phyloP scores from a whole-genome alignment of 768 basidiomycete species.

The Sistotremastrum suecicum region DNA sequence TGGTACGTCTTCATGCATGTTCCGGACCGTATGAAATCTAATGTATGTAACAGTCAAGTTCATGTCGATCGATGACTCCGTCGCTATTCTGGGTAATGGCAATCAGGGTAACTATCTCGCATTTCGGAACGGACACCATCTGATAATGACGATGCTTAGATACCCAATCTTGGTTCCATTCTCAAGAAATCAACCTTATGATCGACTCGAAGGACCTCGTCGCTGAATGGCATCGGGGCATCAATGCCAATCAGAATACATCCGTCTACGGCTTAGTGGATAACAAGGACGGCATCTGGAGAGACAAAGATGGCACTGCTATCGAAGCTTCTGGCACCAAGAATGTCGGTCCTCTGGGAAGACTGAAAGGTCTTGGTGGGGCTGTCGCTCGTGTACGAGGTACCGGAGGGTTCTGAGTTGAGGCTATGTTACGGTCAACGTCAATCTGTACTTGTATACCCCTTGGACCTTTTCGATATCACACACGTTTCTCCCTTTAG shows the following conservation, averaged over 20 bases:
- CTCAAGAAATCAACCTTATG: constrained; percentile 55
- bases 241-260: constrained; percentile 43
- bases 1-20: constrained; percentile 15
- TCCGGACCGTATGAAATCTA: neutral
- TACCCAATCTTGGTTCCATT: constrained; percentile 60
- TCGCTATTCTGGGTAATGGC: constrained; percentile 56
- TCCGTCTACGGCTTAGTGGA: constrained; percentile 31
- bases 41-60: constrained; percentile 33
- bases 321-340: constrained; percentile 15
- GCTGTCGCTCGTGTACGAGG: constrained; percentile 29
- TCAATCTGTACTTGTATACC: no score
- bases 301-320: constrained; percentile 31
- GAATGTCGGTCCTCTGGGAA: constrained; percentile 19
- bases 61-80: constrained; percentile 49
- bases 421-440: no score
- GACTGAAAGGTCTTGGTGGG: constrained; percentile 28
- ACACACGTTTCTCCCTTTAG: no score
- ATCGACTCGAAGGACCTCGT: constrained; percentile 40
- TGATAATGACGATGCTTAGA: constrained; percentile 18
- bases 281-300: constrained; percentile 41
- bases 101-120: constrained; percentile 35
- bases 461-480: no score
- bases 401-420: constrained; percentile 19
- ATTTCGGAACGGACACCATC: neutral
- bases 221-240: constrained; percentile 38